Percentiles rank a stretch among this genome's conserved stretches.
Conservation (phyloP, 257 asterid species). For the Nicotiana otophora region DNA sequence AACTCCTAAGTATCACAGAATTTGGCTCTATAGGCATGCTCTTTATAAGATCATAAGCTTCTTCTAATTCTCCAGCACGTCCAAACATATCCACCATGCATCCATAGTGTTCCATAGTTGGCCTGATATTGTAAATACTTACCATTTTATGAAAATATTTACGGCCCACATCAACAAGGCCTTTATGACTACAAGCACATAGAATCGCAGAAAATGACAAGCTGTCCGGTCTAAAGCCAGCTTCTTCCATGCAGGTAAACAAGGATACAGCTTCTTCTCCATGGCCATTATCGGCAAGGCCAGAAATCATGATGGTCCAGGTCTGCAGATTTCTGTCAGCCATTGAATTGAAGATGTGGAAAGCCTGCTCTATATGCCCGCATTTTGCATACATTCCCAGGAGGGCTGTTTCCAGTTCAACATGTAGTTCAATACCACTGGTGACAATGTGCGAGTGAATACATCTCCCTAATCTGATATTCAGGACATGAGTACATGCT, state of each 20-base stretch:
- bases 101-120: conserved; percentile 73
- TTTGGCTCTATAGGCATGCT: conserved; percentile 62
- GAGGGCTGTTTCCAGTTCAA: conserved; percentile 59
- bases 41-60: conserved; percentile 53
- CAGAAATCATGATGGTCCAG: conserved; percentile 75
- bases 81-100: conserved; percentile 77
- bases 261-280: conserved; percentile 53
- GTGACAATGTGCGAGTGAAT: conserved; percentile 49
- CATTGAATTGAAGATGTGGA: conserved; percentile 36
- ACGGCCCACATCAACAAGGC: conserved; percentile 45
- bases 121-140: conserved; percentile 37
- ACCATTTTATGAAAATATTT: conserved; percentile 52
- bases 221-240: conserved; percentile 49
- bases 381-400: conserved; percentile 60
- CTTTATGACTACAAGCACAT: conserved; percentile 67
- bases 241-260: conserved; percentile 53
- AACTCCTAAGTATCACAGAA: conserved; percentile 59
- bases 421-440: conserved; percentile 37
- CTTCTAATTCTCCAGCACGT: conserved; percentile 56
- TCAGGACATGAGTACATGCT: conserved; percentile 60
- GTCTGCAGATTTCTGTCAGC: conserved; percentile 40
- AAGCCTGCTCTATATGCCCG: conserved; percentile 50
- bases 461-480: conserved; percentile 44
- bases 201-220: conserved; percentile 54
- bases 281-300: conserved; percentile 49